Base-by-base conservation (phyloP, 2,329 filamentous ascomycete species). In the Stemphylium lycopersici region DNA sequence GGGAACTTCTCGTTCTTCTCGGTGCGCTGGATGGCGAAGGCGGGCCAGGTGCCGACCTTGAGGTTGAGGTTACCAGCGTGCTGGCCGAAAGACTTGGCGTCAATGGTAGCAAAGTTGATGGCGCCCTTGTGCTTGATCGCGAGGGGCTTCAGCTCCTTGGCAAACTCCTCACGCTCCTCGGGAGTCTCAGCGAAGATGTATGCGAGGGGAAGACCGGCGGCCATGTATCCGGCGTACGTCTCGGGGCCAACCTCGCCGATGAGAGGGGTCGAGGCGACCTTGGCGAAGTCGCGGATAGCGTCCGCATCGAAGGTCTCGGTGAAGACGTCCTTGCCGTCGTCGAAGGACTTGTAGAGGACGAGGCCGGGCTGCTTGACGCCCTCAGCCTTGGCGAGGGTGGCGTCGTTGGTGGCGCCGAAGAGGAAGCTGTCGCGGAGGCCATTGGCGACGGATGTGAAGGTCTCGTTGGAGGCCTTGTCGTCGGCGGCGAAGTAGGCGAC, bases 11-110 rank as follows among this genome's bases (percentile, higher is more conserved):
- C 87, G 85, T 97, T 97, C 86, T 96, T 96, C 77, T 84, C 83
- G 49, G 88, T 91, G 76, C 97, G 91, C 81, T 99, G 95, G 77
- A 99, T 98, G 73, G 93, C 95, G 79, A 99, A 99, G 58, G 93
- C 89, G 58, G 95, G 95, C 88, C 96, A 99, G 79, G 91, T 90
- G 82, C 93, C 90, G 59, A 90, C 85, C 81, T 96, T 91, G 61
- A 99, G 90, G 87, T 99, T 99, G 67, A 99, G 86, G 87, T 99
- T 99, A 71, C 86, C 87, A 67, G 91, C 93, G 80, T 99, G 95
- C 67, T 93, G 92, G 75, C 95, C 95, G 74, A 96, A 99, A 57
- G 90, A 79, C 83, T 90, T 91, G 66, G 95, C 93, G 74, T 99
- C 95, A 70, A 99, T 98, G 72, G 92, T 97, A 64, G 93, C 95